Percentiles rank a stretch among this genome's conserved stretches.
Evolutionary conservation across 495 filamentous ascomycete genomes (phyloP).

Genomic region (Hypoxylon lenormandii): DNA sequence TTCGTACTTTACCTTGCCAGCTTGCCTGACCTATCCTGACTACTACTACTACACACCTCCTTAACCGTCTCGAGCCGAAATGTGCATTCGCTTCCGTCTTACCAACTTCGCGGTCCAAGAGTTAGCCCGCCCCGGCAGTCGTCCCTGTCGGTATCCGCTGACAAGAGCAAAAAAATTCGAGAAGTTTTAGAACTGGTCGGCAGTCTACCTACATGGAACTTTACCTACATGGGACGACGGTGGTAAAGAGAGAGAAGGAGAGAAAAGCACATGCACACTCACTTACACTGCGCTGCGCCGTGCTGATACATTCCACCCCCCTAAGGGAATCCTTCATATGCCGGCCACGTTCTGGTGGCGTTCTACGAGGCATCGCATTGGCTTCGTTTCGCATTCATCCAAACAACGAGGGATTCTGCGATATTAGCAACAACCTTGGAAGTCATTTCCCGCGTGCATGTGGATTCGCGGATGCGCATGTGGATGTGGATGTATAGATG

Average conservation of each 20-base stretch:
- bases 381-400: slow-evolving; percentile 41
- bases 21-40: too few relatives aligned
- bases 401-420: slow-evolving; percentile 38
- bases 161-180: neutral
- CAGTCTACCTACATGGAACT: slow-evolving; percentile 1
- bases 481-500: slow-evolving; percentile 9
- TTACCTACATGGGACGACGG: too few relatives aligned
- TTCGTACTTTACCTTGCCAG: slow-evolving; percentile 8
- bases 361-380: slow-evolving; percentile 32
- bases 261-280: too few relatives aligned
- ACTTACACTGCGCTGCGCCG: slow-evolving; percentile 43
- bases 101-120: neutral
- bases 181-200: neutral
- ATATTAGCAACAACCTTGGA: slow-evolving; percentile 42
- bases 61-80: slow-evolving; percentile 31
- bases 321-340: slow-evolving; percentile 40
- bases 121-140: slow-evolving; percentile 37
- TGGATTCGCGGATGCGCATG: slow-evolving; percentile 2
- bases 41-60: too few relatives aligned
- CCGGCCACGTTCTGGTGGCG: slow-evolving; percentile 42
- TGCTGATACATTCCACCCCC: slow-evolving; percentile 33
- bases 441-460: slow-evolving; percentile 32
- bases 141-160: slow-evolving; percentile 18
- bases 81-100: neutral
- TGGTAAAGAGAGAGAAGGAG: too few relatives aligned